phyloP scores from a whole-genome alignment of 2,329 filamentous ascomycete genomes.

The Venturia oleaginea region DNA sequence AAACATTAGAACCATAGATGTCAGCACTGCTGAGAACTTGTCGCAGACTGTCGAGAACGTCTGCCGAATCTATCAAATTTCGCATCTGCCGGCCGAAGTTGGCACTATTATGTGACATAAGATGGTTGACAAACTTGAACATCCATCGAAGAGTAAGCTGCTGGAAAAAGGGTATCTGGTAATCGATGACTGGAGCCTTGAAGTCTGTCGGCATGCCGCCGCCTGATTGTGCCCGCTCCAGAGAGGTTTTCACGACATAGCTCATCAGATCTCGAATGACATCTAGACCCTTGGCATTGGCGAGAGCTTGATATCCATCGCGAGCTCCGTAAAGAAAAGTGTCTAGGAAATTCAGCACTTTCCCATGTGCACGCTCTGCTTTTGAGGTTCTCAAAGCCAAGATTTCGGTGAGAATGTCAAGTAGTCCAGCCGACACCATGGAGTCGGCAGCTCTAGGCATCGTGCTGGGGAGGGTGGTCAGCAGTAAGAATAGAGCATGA shows the following conservation, averaged over 20 bases:
- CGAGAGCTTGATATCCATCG: constrained; percentile 75
- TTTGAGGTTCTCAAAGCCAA: constrained; percentile 72
- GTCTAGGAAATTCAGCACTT: constrained; percentile 80
- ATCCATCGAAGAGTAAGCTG: constrained; percentile 90
- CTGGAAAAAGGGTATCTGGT: constrained; percentile 83
- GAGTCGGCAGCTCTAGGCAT: constrained; percentile 68
- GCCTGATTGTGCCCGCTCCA: constrained; percentile 56
- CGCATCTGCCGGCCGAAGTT: constrained; percentile 84
- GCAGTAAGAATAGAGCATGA: constrained; percentile 77
- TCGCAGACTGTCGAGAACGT: constrained; percentile 68
- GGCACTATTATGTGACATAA: constrained; percentile 74
- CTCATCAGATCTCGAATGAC: constrained; percentile 82
- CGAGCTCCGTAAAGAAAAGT: constrained; percentile 77
- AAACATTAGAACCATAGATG: constrained; percentile 84
- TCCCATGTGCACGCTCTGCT: constrained; percentile 74
- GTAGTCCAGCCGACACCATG: constrained; percentile 79
- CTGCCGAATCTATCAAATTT: constrained; percentile 89
- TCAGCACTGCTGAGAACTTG: constrained; percentile 71
- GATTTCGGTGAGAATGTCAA: constrained; percentile 84
- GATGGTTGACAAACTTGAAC: constrained; percentile 91
- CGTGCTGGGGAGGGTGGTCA: constrained; percentile 66
- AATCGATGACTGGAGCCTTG: constrained; percentile 79
- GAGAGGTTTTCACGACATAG: constrained; percentile 64
- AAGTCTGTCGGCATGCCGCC: constrained; percentile 63
- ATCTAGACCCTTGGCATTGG: constrained; percentile 74